A percentile compares a stretch with the other conserved stretches of the same genome.
These are phyloP conservation scores for Sisymbrium altissimum DNA, from an alignment of 345 rosid genomes.

Conservation along the genomic window DNA sequence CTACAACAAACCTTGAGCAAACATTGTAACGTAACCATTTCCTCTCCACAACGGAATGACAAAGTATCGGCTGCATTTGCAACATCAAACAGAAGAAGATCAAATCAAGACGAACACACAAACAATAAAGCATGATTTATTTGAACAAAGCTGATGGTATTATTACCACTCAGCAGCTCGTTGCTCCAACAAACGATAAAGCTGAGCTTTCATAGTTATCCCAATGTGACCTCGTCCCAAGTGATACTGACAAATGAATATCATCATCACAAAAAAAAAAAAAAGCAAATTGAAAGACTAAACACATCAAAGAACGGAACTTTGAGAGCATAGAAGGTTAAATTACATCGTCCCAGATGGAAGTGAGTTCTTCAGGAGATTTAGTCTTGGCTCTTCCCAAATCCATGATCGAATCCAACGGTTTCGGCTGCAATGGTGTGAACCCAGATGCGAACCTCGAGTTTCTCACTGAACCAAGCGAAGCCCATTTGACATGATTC, in stretches of 20 bases:
- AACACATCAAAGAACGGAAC: not conserved
- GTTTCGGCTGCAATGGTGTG: conserved; percentile 74
- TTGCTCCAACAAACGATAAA: conserved; percentile 68
- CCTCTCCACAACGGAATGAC: conserved; percentile 91
- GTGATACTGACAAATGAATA: conserved; percentile 58
- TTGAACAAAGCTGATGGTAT: not conserved
- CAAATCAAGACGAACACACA: not conserved
- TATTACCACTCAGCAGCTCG: conserved; percentile 80
- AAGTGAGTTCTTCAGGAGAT: conserved; percentile 75
- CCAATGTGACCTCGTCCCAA: conserved; percentile 90
- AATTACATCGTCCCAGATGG: conserved; percentile 83
- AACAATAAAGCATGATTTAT: not conserved
- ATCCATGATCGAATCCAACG: conserved; percentile 88
- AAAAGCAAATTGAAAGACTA: not conserved
- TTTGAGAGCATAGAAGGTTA: not conserved
- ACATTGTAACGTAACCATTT: conserved; percentile 86
- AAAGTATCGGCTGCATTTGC: conserved; percentile 68
- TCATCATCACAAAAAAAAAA: not conserved
- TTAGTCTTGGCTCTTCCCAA: conserved; percentile 57
- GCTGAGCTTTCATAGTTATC: conserved; percentile 63
- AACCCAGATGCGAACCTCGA: conserved; percentile 84
- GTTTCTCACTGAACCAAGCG: conserved; percentile 63
- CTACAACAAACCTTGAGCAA: conserved; percentile 47
- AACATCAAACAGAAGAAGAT: conserved; percentile 4
- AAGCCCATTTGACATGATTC: conserved; percentile 55